These are phyloP conservation scores for Xylariaceae sp. DNA, from an alignment of 2,329 filamentous ascomycete genomes.

Conservation along the genomic window DNA sequence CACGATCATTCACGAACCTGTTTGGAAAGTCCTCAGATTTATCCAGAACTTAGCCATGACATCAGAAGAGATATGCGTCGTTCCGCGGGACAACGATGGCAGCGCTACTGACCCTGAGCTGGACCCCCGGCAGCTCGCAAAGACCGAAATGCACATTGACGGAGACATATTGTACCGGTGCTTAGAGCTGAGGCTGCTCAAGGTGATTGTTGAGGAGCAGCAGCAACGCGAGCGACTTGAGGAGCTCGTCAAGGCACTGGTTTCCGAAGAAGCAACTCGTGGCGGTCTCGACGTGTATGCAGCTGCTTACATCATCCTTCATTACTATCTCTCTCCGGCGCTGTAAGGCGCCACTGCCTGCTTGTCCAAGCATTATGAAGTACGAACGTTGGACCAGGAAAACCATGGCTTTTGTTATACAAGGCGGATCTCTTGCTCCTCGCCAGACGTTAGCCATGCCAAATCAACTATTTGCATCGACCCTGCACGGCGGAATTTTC, in stretches of 20 bases:
- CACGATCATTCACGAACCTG: constrained; percentile 54
- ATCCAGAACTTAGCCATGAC: constrained; percentile 62
- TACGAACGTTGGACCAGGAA: not conserved
- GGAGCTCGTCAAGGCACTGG: constrained; percentile 12
- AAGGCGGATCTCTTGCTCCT: constrained; percentile 28
- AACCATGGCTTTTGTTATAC: not conserved
- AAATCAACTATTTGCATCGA: constrained; percentile 10
- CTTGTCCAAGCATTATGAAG: constrained; percentile 32
- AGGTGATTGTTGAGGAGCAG: constrained; percentile 34
- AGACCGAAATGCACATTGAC: constrained; percentile 57
- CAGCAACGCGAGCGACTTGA: constrained; percentile 25
- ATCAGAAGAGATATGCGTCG: constrained; percentile 40
- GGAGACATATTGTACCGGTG: constrained; percentile 59
- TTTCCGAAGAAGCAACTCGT: constrained; percentile 7
- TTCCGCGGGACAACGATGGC: not conserved
- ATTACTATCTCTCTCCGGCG: constrained; percentile 48
- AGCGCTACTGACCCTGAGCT: constrained; percentile 20
- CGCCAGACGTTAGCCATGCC: constrained; percentile 4
- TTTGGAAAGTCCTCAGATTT: constrained; percentile 66
- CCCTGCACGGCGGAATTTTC: constrained; percentile 21
- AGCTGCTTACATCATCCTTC: constrained; percentile 50
- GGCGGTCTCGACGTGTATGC: constrained; percentile 30
- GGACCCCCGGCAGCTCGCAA: constrained; percentile 39
- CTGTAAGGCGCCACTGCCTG: constrained; percentile 41
- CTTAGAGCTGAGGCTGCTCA: constrained; percentile 42